A percentile compares a stretch with the other conserved stretches of the same genome.
Conservation (phyloP, 495 filamentous ascomycete species). For the Penicillium herquei region DNA sequence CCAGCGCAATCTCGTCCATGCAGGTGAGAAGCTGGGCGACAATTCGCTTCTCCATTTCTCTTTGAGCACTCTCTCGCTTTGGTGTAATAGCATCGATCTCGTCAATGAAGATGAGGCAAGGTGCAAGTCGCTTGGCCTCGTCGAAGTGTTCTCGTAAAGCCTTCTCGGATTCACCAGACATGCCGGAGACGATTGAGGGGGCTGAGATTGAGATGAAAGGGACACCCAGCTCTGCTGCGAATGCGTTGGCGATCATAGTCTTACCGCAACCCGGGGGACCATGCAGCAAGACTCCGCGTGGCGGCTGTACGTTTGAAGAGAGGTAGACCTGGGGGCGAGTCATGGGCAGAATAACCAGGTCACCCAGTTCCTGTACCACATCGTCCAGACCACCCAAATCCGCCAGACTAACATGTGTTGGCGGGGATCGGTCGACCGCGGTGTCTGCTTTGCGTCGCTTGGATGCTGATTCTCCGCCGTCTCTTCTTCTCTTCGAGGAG, state of each 20-base stretch:
- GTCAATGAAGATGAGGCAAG: constrained; percentile 92
- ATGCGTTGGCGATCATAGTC: constrained; percentile 88
- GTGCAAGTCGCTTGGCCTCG: constrained; percentile 81
- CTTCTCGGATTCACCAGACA: constrained; percentile 96
- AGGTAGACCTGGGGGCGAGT: constrained; percentile 65
- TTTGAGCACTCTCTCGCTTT: constrained; percentile 89
- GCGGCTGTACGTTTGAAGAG: constrained; percentile 61
- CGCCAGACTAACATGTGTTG: constrained; percentile 69
- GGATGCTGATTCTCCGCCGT: constrained; percentile 65
- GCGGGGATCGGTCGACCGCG: constrained; percentile 63
- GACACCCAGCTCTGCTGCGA: constrained; percentile 80
- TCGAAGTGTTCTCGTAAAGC: constrained; percentile 88
- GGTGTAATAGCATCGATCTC: constrained; percentile 96
- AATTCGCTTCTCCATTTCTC: constrained; percentile 96
- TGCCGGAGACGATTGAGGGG: constrained; percentile 85
- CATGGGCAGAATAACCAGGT: constrained; percentile 81
- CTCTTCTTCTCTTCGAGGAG: constrained; percentile 48
- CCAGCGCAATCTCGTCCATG: constrained; percentile 79
- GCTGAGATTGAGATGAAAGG: constrained; percentile 88
- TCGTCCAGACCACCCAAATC: constrained; percentile 86
- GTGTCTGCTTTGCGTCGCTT: constrained; percentile 64
- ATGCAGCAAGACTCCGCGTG: constrained; percentile 87
- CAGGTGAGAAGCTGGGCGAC: constrained; percentile 90
- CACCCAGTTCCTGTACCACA: constrained; percentile 71
- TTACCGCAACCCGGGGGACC: constrained; percentile 95